These are phyloP conservation scores for Schizophyllum commune DNA, from an alignment of 1,284 basidiomycete species.

Conservation along the genomic window DNA sequence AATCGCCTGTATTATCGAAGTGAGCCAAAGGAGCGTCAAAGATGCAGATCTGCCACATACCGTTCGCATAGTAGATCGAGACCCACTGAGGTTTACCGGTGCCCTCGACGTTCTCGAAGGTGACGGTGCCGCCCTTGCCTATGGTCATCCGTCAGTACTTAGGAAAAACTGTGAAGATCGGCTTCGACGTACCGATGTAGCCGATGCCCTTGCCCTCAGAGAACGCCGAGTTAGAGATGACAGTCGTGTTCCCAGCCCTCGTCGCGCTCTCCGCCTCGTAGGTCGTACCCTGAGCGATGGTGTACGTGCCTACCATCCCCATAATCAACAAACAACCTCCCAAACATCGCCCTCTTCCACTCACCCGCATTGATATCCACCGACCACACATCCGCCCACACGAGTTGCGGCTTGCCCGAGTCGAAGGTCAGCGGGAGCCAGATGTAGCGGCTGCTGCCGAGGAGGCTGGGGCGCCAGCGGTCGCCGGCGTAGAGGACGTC, in stretches of 20 bases:
- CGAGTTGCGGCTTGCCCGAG: conserved; percentile 42
- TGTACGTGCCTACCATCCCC: conserved; percentile 33
- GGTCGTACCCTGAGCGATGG: conserved; percentile 39
- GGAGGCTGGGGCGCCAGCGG: conserved; percentile 47
- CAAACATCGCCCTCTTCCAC: conserved; percentile 3
- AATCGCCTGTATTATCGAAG: not conserved
- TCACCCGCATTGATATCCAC: conserved; percentile 38
- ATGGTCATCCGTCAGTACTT: not conserved
- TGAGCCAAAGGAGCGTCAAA: not conserved
- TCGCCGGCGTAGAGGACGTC: conserved; percentile 59
- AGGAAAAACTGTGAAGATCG: not conserved
- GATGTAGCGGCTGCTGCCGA: conserved; percentile 53
- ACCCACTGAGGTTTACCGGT: conserved; percentile 50
- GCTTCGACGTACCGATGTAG: conserved; percentile 35
- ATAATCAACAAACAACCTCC: not conserved
- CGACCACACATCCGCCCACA: conserved; percentile 52
- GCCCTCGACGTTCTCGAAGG: conserved; percentile 46
- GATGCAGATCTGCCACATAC: conserved; percentile 15
- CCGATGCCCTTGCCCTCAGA: conserved; percentile 49
- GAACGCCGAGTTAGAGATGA: conserved; percentile 37
- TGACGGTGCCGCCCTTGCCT: conserved; percentile 53
- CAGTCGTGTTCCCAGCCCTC: conserved; percentile 39
- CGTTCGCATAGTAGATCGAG: conserved; percentile 50
- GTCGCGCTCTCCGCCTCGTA: conserved; percentile 53
- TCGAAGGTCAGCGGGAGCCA: conserved; percentile 55